These are phyloP conservation scores for Vaccinium corymbosum DNA, from an alignment of 148 eudicot genomes.

Conservation along the genomic window DNA sequence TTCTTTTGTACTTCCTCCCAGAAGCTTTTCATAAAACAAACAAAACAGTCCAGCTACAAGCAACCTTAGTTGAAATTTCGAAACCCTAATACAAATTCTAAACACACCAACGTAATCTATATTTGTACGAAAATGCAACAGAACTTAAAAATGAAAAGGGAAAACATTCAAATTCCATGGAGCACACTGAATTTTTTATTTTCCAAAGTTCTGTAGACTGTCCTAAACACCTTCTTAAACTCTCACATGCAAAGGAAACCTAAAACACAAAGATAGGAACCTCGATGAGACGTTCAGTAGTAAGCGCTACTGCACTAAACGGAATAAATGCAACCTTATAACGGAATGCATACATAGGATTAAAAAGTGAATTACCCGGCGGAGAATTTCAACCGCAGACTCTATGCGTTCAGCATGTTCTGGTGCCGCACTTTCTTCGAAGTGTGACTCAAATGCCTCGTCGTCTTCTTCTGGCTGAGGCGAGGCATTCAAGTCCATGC, in stretches of 20 bases:
- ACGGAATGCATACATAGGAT: conserved; percentile 3
- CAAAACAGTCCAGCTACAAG: background rate
- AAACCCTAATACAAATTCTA: background rate
- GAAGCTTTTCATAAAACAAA: background rate
- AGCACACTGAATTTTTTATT: background rate
- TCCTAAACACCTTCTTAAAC: conserved; percentile 35
- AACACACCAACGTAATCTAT: background rate
- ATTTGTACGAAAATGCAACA: background rate
- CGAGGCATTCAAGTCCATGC: conserved; percentile 90
- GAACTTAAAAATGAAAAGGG: background rate
- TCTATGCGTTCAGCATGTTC: conserved; percentile 47
- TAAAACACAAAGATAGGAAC: conserved; percentile 23
- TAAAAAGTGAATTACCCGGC: conserved; percentile 55
- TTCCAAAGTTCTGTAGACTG: background rate
- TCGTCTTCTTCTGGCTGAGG: conserved; percentile 94
- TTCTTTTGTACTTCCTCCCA: background rate
- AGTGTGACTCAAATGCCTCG: conserved; percentile 47
- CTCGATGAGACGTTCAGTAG: background rate
- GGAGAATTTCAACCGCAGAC: conserved; percentile 57
- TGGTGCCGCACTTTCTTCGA: conserved; percentile 46
- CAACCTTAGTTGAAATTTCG: background rate
- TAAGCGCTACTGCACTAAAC: too few relatives aligned
- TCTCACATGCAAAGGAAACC: conserved; percentile 46
- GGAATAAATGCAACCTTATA: background rate
- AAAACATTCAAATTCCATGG: background rate